These are phyloP conservation scores for Boletus reticulatus DNA, from an alignment of 768 basidiomycete genomes.

Conservation along the genomic window DNA sequence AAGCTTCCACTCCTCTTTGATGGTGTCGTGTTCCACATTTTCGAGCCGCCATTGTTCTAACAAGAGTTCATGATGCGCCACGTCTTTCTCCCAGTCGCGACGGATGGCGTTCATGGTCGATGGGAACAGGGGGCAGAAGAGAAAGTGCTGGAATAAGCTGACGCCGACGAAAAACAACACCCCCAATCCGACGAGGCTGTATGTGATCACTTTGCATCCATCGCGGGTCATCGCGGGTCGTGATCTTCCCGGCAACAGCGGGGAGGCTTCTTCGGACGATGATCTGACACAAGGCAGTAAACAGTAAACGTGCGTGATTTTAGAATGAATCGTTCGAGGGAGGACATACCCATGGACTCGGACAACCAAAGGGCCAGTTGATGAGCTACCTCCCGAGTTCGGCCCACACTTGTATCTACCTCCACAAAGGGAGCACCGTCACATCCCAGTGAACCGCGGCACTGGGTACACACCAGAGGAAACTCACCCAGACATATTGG, in stretches of 20 bases:
- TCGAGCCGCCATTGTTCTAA: slow-evolving; percentile 9
- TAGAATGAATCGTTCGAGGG: too few relatives aligned
- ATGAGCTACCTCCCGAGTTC: not conserved
- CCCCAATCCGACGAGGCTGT: not conserved
- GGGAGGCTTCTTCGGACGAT: slow-evolving; percentile 2
- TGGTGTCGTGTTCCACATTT: not conserved
- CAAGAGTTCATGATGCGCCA: not conserved
- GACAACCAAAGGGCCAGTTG: not conserved
- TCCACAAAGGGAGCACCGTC: not conserved
- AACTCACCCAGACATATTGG: slow-evolving; percentile 1
- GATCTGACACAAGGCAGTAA: not conserved
- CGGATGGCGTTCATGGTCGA: slow-evolving; percentile 5
- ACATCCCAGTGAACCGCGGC: not conserved
- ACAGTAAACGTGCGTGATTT: not conserved
- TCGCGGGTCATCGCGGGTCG: not conserved
- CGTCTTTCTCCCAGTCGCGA: slow-evolving; percentile 9
- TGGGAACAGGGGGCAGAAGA: slow-evolving; percentile 11
- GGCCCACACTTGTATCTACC: not conserved
- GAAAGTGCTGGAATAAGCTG: slow-evolving; percentile 4
- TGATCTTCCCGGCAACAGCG: slow-evolving; percentile 6
- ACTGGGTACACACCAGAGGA: not conserved
- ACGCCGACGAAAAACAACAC: not conserved
- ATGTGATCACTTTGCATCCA: not conserved
- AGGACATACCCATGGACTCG: not conserved
- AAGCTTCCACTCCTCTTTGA: slow-evolving; percentile 4